Evolutionary conservation across 2,329 filamentous ascomycete species (phyloP), one percentile per base, ranked within the genome.

Genomic region (Phialophora verrucosa): DNA sequence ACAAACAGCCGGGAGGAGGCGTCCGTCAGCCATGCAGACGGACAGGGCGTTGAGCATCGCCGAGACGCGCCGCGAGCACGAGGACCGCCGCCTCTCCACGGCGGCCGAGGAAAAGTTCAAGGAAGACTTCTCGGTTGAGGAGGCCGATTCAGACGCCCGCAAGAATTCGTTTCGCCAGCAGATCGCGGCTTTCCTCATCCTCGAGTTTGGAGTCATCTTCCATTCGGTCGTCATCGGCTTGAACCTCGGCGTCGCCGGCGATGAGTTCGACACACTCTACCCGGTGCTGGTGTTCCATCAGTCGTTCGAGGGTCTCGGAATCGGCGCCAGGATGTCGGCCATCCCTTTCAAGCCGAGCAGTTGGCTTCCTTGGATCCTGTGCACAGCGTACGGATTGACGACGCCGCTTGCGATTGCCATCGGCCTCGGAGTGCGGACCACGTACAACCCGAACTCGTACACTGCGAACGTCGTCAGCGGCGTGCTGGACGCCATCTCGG

Each of bases 171-270:
- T 82, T 70, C 69, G 71, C 3, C 76, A 81, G 64, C 78, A 80
- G 57, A 77, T 80, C 32, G 75, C 78, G 56, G 80, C 73, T 23
- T 80, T 75, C 72, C 75, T 80, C 29, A 80, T 82, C 50, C 81
- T 86, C 27, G 87, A 88, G 74, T 88, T 83, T 71, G 86, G 87
- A 67, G 83, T 88, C 67, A 83, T 89, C 62, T 88, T 89, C 77
- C 87, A 89, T 77, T 86, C 83, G 3, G 83, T 88, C 57, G 87
- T 89, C 74, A 88, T 88, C 67, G 87, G 87, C 1, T 80, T 89
- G 61, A 88, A 86, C 61, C 78, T 89, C 10, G 87, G 84, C 8
- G 85, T 87, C n/a, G 81, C 83, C 0, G 83, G 85, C 27, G 75
- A 81, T 0, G 86, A 88, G 55, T 88, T 88, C 76, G 75, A 78